Evolutionary conservation across 306 rosid genomes (phyloP), one percentile per base, ranked within the genome.

Genomic region (Trifolium dubium): DNA sequence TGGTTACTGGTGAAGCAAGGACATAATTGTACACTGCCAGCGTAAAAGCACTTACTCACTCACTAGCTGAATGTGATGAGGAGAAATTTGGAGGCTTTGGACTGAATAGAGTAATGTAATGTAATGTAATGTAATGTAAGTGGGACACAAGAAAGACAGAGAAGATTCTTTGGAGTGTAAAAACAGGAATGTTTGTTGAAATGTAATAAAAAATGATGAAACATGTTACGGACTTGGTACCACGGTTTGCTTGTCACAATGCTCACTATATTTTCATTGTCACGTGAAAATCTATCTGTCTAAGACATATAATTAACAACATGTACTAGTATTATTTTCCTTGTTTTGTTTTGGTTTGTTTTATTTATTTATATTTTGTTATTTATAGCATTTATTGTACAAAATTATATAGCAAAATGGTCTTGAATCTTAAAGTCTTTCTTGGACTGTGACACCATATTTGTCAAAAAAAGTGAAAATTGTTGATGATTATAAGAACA

Each of bases 181-280:
- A 60, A 17, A 59, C 34, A 59, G 76, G 79, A 72, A 76, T 59
- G 65, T 66, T 63, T 68, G 15, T 54, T 37, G 64, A 68, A 51
- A 32, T 65, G 73, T 75, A 40, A 79, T 69, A 3, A 1, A 46
- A 73, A 63, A 63, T 49, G 70, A 49, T 30, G 71, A 47, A 77
- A 71, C 68, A 59, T 35, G 70, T 47, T 47, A 77, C 47, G 23
- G 60, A 30, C 19, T 53, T 18, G 6, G 54, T 71, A 39, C 76
- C 41, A 78, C 44, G 4, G 32, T 64, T 15, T 30, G 10, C 23
- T 41, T 78, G 72, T 78, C 49, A 32, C 0, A 64, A 56, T 54
- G 69, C 32, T 32, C 15, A 5, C 30, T 32, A 34, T 50, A 17
- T 31, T 34, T 18, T 69, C 5, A 4, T 51, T 19, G 34, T 35